Conservation (phyloP, 1,284 basidiomycete species). For the Fistulinella cinereoalba region DNA sequence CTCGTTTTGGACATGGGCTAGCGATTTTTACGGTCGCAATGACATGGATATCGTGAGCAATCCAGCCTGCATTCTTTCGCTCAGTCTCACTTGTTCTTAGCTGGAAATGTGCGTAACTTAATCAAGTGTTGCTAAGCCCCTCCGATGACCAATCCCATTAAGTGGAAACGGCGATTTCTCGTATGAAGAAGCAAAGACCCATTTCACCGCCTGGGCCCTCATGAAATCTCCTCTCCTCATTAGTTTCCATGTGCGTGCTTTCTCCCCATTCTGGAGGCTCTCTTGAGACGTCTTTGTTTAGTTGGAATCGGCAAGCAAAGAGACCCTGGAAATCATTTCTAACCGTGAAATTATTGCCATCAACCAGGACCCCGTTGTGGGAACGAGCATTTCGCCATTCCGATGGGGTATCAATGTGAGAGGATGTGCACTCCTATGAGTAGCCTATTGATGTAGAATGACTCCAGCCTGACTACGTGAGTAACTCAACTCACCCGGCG, state of each 20-base stretch:
- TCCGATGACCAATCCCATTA: conserved; percentile 1
- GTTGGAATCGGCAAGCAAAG: conserved; percentile 48
- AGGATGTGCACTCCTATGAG: neutral
- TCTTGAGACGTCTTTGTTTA: conserved; percentile 21
- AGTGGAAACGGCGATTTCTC: conserved; percentile 45
- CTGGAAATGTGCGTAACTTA: conserved; percentile 37
- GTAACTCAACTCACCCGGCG: conserved; percentile 49
- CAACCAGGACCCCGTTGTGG: conserved; percentile 64
- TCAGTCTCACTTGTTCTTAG: conserved; percentile 22
- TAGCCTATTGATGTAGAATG: neutral
- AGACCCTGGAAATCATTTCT: conserved; percentile 53
- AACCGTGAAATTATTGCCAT: conserved; percentile 66
- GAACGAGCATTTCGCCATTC: conserved; percentile 60
- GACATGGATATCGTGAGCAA: conserved; percentile 46
- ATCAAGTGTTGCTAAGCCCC: neutral
- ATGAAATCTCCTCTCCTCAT: conserved; percentile 50
- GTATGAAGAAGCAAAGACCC: conserved; percentile 43
- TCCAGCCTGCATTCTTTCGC: neutral
- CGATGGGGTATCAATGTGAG: conserved; percentile 62
- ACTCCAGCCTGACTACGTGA: conserved; percentile 49
- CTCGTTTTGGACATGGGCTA: conserved; percentile 43
- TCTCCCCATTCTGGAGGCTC: neutral
- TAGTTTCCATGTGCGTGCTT: conserved; percentile 40
- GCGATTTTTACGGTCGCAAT: conserved; percentile 46
- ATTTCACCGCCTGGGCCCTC: conserved; percentile 49